Evolutionary conservation across 2,329 filamentous ascomycete genomes (phyloP).

Genomic region (Dothideomycetes sp.): DNA sequence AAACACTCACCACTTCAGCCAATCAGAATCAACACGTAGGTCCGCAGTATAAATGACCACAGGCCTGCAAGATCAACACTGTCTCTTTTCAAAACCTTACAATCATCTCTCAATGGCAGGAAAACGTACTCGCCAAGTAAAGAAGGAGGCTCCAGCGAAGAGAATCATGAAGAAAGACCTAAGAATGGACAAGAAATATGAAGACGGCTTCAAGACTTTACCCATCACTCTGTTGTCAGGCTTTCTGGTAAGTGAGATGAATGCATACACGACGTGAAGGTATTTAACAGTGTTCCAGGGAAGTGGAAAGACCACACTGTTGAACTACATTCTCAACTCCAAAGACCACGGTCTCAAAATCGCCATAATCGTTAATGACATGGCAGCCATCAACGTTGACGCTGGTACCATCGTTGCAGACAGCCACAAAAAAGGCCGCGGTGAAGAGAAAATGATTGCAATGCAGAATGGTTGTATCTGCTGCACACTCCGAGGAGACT

Average conservation of each 20-base stretch:
- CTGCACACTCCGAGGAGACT: constrained; percentile 60
- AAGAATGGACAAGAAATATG: too few relatives aligned
- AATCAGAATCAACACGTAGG: too few relatives aligned
- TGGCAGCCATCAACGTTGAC: constrained; percentile 30
- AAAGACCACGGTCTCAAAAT: constrained; percentile 55
- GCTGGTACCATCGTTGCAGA: constrained; percentile 16
- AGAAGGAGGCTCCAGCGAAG: too few relatives aligned
- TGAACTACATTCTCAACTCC: constrained; percentile 56
- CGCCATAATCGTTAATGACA: constrained; percentile 64
- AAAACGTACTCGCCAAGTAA: too few relatives aligned
- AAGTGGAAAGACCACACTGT: constrained; percentile 59
- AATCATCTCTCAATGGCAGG: too few relatives aligned
- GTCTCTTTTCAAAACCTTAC: too few relatives aligned
- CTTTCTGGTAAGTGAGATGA: constrained; percentile 41
- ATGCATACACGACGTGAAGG: neutral
- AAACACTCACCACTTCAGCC: too few relatives aligned
- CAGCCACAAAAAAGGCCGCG: constrained; percentile 17
- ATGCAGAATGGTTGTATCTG: constrained; percentile 54
- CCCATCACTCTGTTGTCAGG: constrained; percentile 52
- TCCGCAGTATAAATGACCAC: too few relatives aligned
- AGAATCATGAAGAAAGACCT: too few relatives aligned
- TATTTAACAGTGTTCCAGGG: constrained; percentile 33
- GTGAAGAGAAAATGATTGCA: constrained; percentile 21
- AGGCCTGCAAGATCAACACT: too few relatives aligned
- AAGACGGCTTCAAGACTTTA: constrained; percentile 30